phyloP scores from a whole-genome alignment of 805 yeast genomes.

The Barnettozyma salicaria region DNA sequence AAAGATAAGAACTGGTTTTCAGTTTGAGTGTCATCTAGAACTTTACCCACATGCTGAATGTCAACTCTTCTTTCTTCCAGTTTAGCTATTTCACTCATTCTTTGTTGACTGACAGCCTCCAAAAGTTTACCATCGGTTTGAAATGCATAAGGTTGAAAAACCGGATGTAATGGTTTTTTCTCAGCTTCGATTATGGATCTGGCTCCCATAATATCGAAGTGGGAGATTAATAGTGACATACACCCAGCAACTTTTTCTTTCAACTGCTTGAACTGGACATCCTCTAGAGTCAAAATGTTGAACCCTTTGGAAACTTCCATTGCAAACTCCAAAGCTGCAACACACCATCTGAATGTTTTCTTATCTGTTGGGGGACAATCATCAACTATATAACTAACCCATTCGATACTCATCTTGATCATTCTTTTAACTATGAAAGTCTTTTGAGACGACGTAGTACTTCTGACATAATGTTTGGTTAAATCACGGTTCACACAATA shows the following conservation, averaged over 20 bases:
- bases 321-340: constrained; percentile 89
- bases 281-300: constrained; percentile 74
- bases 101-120: constrained; percentile 56
- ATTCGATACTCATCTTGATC: constrained; percentile 71
- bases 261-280: constrained; percentile 65
- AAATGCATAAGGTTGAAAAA: constrained; percentile 36
- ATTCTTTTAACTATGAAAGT: constrained; percentile 65
- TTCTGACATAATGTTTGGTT: constrained; percentile 64
- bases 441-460: constrained; percentile 58
- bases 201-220: constrained; percentile 98
- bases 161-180: constrained; percentile 43
- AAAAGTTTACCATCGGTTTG: constrained; percentile 50
- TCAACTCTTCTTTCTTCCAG: constrained; percentile 48
- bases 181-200: constrained; percentile 55
- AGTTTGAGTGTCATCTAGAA: constrained; percentile 78
- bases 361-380: constrained; percentile 92
- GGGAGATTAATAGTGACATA: constrained; percentile 88
- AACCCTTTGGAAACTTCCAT: constrained; percentile 91
- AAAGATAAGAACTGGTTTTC: constrained; percentile 84
- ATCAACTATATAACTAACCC: constrained; percentile 91
- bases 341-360: constrained; percentile 94
- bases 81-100: constrained; percentile 56
- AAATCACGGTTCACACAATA: constrained; percentile 78
- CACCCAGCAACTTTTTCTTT: constrained; percentile 87
- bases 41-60: constrained; percentile 65